These are phyloP conservation scores for Annulohypoxylon stygium DNA, from an alignment of 495 filamentous ascomycete species.

Conservation along the genomic window DNA sequence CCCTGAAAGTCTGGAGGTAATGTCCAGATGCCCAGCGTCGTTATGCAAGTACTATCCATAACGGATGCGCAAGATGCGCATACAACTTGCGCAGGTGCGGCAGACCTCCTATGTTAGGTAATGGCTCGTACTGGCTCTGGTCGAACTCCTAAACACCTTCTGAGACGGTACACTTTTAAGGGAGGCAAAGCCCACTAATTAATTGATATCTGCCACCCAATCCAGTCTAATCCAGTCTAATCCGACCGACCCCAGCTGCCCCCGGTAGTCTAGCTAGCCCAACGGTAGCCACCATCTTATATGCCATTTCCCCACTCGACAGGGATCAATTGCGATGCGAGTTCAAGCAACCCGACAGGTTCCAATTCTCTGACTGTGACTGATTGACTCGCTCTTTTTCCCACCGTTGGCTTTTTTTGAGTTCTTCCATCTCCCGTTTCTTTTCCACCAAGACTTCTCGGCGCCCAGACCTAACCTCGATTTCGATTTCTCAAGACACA, in stretches of 20 bases:
- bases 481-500: conserved; percentile 38
- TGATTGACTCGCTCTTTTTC: conserved; percentile 23
- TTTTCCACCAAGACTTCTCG: conserved; percentile 49
- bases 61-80: not conserved
- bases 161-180: conserved; percentile 38
- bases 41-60: not conserved
- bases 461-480: conserved; percentile 49
- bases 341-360: conserved; percentile 18
- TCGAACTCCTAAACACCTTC: conserved; percentile 40
- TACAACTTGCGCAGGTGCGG: not conserved
- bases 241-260: conserved; percentile 1
- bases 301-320: conserved; percentile 38
- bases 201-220: conserved; percentile 22
- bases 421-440: conserved; percentile 45
- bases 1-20: not conserved
- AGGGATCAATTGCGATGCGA: conserved; percentile 34
- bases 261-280: conserved; percentile 12
- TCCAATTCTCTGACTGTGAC: conserved; percentile 2
- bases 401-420: conserved; percentile 37
- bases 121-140: conserved; percentile 9
- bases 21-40: not conserved
- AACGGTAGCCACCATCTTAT: conserved; percentile 19
- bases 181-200: conserved; percentile 36
- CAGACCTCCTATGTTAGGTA: conserved; percentile 14
- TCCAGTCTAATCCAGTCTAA: not conserved